Evolutionary conservation across 352 stramenopile genomes (phyloP).

Genomic region (Globisporangium heterothallicum): DNA sequence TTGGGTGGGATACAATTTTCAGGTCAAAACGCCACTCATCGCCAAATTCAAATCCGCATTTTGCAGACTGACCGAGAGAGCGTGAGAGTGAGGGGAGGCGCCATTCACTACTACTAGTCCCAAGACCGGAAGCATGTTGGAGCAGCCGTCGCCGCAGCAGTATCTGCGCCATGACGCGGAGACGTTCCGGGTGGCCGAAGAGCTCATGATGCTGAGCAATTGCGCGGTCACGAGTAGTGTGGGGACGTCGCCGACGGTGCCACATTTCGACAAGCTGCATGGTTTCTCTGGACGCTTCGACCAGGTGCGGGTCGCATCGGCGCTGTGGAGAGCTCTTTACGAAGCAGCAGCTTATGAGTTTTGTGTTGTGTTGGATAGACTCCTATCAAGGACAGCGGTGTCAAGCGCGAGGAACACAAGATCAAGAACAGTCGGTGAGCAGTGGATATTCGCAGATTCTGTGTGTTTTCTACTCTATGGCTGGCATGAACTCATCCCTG

Average conservation of each 20-base stretch:
- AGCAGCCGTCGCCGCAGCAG: constrained; percentile 16
- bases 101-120: too few relatives aligned
- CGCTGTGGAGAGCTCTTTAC: background rate
- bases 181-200: constrained; percentile 68
- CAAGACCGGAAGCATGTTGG: constrained; percentile 21
- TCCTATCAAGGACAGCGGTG: background rate
- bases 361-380: background rate
- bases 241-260: background rate
- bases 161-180: constrained; percentile 45
- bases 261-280: background rate
- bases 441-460: background rate
- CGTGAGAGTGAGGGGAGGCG: constrained; percentile 2
- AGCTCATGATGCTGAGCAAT: constrained; percentile 72
- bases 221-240: constrained; percentile 13
- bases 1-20: constrained; percentile 23
- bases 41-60: constrained; percentile 40
- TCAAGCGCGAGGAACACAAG: constrained; percentile 3
- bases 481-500: too few relatives aligned
- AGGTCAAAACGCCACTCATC: constrained; percentile 18
- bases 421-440: too few relatives aligned
- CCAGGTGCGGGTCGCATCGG: too few relatives aligned
- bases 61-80: constrained; percentile 8
- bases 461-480: too few relatives aligned
- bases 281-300: background rate
- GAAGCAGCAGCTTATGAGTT: too few relatives aligned